Evolutionary conservation across 116 monocot genomes (phyloP).

Genomic region (Trichopus zeylanicus): DNA sequence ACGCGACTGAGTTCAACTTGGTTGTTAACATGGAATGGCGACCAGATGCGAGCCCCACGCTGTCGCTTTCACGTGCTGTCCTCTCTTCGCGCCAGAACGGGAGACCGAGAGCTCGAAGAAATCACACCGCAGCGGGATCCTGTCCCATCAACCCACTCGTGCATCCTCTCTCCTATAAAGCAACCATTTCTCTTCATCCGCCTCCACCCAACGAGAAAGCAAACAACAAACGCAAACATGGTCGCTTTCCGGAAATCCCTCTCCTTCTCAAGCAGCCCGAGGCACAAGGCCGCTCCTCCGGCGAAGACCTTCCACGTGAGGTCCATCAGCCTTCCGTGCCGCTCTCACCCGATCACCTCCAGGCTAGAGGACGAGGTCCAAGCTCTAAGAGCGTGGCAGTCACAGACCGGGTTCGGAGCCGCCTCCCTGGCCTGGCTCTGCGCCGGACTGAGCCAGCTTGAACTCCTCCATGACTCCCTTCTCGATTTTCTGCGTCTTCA

Average conservation of each 20-base stretch:
- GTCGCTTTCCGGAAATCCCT: background rate
- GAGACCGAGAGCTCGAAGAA: too few species aligned
- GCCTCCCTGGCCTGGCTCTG: slow-evolving; percentile 3
- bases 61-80: too few species aligned
- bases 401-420: background rate
- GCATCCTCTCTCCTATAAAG: too few species aligned
- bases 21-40: too few species aligned
- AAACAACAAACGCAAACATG: too few species aligned
- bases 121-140: too few species aligned
- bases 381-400: slow-evolving; percentile 7
- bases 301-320: slow-evolving; percentile 13
- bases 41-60: too few species aligned
- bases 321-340: slow-evolving; percentile 37
- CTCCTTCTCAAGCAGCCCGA: background rate
- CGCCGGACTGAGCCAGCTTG: slow-evolving; percentile 12
- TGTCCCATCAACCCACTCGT: too few species aligned
- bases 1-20: too few species aligned
- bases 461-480: slow-evolving; percentile 18
- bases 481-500: slow-evolving; percentile 29
- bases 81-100: too few species aligned
- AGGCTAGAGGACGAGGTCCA: slow-evolving; percentile 18
- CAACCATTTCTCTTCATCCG: too few species aligned
- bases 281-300: background rate
- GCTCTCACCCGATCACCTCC: slow-evolving; percentile 43
- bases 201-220: too few species aligned